phyloP scores from a whole-genome alignment of 2,329 filamentous ascomycete species.

The Neonectria neomacrospora region DNA sequence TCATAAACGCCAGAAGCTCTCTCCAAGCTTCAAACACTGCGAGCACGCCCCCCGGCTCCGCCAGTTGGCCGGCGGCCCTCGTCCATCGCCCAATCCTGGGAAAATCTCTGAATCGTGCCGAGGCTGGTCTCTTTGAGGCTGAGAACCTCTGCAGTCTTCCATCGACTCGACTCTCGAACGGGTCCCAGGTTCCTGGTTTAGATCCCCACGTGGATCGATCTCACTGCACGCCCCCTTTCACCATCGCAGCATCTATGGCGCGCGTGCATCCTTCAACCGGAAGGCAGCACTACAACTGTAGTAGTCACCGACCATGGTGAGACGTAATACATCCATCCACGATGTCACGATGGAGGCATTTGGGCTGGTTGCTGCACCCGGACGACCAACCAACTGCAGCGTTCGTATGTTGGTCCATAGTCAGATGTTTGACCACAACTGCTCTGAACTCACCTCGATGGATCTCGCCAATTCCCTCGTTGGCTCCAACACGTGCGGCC shows the following conservation, averaged over 20 bases:
- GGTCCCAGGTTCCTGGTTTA: slow-evolving; percentile 4
- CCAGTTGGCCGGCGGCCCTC: slow-evolving; percentile 9
- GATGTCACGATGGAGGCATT: slow-evolving; percentile 11
- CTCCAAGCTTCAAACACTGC: neutral
- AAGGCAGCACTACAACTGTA: neutral
- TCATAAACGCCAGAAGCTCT: neutral
- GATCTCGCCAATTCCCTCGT: slow-evolving; percentile 13
- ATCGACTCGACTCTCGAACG: neutral
- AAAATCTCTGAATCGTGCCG: slow-evolving; percentile 22
- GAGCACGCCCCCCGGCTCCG: slow-evolving; percentile 1
- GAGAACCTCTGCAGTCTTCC: neutral
- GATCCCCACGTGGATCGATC: slow-evolving; percentile 20
- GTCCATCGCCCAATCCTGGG: slow-evolving; percentile 22
- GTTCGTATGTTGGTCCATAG: neutral
- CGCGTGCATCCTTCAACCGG: slow-evolving; percentile 7
- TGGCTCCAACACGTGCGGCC: slow-evolving; percentile 7
- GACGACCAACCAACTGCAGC: neutral
- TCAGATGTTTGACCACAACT: slow-evolving; percentile 20
- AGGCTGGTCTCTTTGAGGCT: slow-evolving; percentile 5
- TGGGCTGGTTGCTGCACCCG: neutral
- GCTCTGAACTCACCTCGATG: neutral
- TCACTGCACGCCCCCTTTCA: slow-evolving; percentile 20
- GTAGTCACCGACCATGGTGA: slow-evolving; percentile 4
- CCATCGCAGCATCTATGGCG: slow-evolving; percentile 1
- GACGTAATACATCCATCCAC: slow-evolving; percentile 22